These are phyloP conservation scores for Backusella liffmaniae DNA, from an alignment of 192 early-diverging fungal species.

Conservation along the genomic window DNA sequence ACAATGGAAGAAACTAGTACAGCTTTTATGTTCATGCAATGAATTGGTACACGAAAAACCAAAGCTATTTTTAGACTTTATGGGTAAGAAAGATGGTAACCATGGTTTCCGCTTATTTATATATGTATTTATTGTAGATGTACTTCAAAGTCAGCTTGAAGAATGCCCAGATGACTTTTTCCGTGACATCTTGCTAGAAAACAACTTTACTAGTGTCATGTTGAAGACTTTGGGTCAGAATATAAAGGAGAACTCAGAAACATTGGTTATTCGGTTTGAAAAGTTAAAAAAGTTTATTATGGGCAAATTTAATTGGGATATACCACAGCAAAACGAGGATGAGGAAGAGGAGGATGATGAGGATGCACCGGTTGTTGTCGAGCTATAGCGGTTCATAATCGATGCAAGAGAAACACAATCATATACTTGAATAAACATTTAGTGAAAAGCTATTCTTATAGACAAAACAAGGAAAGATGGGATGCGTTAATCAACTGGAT, in stretches of 20 bases:
- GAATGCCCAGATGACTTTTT: slow-evolving; percentile 76
- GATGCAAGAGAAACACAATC: background rate
- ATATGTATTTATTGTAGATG: slow-evolving; percentile 32
- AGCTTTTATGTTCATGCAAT: slow-evolving; percentile 61
- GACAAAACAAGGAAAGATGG: background rate
- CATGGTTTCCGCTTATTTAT: background rate
- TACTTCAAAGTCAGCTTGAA: slow-evolving; percentile 57
- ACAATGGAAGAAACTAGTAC: slow-evolving; percentile 84
- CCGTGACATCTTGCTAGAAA: slow-evolving; percentile 59
- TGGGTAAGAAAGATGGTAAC: slow-evolving; percentile 38
- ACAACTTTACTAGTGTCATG: slow-evolving; percentile 58
- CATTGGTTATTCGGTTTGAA: slow-evolving; percentile 3
- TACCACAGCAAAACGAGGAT: slow-evolving; percentile 20
- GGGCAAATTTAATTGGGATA: slow-evolving; percentile 24
- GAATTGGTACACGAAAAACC: slow-evolving; percentile 54
- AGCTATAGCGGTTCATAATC: background rate
- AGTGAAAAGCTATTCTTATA: background rate
- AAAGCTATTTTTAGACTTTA: slow-evolving; percentile 54
- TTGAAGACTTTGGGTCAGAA: slow-evolving; percentile 30
- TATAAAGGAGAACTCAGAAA: background rate
- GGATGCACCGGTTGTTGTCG: slow-evolving; percentile 30
- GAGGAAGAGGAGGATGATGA: slow-evolving; percentile 24
- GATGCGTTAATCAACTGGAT: background rate
- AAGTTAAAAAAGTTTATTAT: slow-evolving; percentile 17
- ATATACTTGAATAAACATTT: background rate